Base-by-base conservation (phyloP, 1,284 basidiomycete genomes). In the Naganishia sp. region DNA sequence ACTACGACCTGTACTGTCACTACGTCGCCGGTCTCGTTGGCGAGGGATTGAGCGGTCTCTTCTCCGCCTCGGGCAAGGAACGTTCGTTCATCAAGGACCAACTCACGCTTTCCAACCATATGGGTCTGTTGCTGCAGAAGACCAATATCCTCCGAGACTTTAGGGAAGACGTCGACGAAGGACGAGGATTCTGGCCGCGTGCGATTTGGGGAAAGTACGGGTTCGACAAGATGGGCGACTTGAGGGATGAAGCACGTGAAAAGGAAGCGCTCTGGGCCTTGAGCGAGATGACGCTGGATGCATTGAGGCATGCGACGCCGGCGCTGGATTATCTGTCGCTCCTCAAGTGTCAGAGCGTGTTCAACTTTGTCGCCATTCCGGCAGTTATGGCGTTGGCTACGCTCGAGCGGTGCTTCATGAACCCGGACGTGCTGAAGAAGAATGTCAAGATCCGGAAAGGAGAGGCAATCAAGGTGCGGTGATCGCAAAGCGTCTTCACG, bases 11-110 rank as follows among this genome's bases (percentile, higher is more conserved):
- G 13, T 99, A 99, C 82, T 99, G 96, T 77, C 95, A 99, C 80
- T 98, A 96, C 78, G 96, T 98, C 69, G 96, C 95, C 3, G 96
- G 95, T 2, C 87, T 99, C 65, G 95, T 99, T 68, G 96, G 95
- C 60, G 96, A 99, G 79, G 95, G 96, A 65, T 85, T 97, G 54
- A 94, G 92, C 0, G 86, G 92, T 7, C 83, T 99, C 54, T 97
- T 95, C 81, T 84, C 90, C 18, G 90, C 90, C 9, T 93, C 92
- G 4, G 87, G 86, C 49, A 93, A 94, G 75, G 95, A 99, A 80
- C 84, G 84, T 0, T 76, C 84, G 0, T 90, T 87, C 83, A 81
- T 99, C 56, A 88, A 85, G 46, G 82, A 86, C 53, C 91, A 98
- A 78, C 85, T 96, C 67, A 88, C 89, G 70, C 85, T 99, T 1